A percentile compares a stretch with the other conserved stretches of the same genome.
Evolutionary conservation across 2,329 filamentous ascomycete species (phyloP).

Genomic region (Gnomoniopsis sp.): DNA sequence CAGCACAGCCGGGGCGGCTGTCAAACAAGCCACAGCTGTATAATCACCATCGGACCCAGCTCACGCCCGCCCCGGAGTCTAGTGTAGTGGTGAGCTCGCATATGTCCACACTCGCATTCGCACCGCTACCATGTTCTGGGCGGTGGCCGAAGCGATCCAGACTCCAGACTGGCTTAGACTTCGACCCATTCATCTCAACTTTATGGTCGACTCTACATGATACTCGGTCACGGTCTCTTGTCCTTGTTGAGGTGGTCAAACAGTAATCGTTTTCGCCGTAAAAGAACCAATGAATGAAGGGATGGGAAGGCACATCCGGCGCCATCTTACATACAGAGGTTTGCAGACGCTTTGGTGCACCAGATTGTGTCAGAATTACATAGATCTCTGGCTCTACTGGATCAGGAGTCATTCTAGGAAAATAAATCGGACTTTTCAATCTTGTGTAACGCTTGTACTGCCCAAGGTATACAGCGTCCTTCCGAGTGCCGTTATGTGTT

Average conservation of each 20-base stretch:
- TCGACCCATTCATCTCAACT: not conserved
- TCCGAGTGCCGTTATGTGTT: too few species aligned
- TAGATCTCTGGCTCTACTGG: too few species aligned
- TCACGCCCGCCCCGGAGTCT: not conserved
- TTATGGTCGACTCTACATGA: not conserved
- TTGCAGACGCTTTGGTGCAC: not conserved
- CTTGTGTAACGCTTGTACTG: too few species aligned
- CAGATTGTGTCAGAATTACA: not conserved
- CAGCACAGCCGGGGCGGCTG: not conserved
- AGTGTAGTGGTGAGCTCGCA: not conserved
- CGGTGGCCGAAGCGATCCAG: not conserved
- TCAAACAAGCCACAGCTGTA: not conserved
- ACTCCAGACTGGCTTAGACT: not conserved
- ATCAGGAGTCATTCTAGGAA: too few species aligned
- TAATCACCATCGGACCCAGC: not conserved
- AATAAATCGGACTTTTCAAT: too few species aligned
- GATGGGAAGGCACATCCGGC: too few species aligned
- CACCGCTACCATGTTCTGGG: not conserved
- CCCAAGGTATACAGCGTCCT: too few species aligned
- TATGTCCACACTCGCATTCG: conserved; percentile 4
- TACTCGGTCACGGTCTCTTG: not conserved
- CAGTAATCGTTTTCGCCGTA: not conserved
- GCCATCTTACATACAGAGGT: not conserved
- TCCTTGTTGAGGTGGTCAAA: not conserved
- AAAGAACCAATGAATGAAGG: not conserved